Conservation (phyloP, 176 grass and related monocot genomes). For the Juncus inflexus region DNA sequence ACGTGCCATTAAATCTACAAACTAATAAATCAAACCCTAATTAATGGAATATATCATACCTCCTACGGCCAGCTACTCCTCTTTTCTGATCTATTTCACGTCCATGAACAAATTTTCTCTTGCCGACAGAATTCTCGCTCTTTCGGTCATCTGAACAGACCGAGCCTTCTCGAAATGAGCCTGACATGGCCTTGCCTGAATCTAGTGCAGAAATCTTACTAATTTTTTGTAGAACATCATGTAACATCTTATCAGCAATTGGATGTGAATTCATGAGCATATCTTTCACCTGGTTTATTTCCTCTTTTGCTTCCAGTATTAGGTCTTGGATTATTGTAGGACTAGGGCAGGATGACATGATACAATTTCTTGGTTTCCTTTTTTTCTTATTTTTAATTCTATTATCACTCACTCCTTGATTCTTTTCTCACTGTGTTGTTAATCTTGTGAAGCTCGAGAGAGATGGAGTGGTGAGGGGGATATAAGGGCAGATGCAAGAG, state of each 20-base stretch:
- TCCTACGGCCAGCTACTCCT: constrained; percentile 40
- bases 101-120: constrained; percentile 24
- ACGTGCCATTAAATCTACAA: too few relatives aligned
- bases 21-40: too few relatives aligned
- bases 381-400: not conserved
- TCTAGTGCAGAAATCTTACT: constrained; percentile 32
- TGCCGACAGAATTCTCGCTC: constrained; percentile 22
- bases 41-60: constrained; percentile 17
- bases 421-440: constrained; percentile 6
- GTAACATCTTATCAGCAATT: constrained; percentile 15
- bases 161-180: constrained; percentile 10
- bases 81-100: not conserved
- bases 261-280: constrained; percentile 22
- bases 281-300: constrained; percentile 14
- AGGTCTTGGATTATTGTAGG: constrained; percentile 26
- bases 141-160: not conserved
- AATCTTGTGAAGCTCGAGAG: not conserved
- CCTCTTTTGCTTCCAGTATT: constrained; percentile 31
- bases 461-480: not conserved
- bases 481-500: constrained; percentile 12
- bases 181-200: not conserved
- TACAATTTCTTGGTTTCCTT: not conserved
- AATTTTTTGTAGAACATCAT: constrained; percentile 39
- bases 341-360: constrained; percentile 4
- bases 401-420: not conserved